Conservation (phyloP, 139 green algal species). For the Trebouxia sp. region DNA sequence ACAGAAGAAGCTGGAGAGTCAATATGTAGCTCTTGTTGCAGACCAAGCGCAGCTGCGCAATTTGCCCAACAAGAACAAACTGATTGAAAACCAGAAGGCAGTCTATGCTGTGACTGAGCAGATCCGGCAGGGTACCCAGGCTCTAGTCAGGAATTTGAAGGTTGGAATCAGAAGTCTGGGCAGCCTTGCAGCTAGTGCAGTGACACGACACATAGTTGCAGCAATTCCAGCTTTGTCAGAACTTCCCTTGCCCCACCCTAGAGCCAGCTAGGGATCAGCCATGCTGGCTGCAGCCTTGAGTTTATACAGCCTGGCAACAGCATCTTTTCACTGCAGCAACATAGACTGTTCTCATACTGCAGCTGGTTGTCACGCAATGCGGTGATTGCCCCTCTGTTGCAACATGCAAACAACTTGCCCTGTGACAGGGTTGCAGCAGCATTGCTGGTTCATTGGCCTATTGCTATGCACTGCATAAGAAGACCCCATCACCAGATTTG, state of each 20-base stretch:
- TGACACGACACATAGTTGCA: not conserved
- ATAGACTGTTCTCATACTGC: too few species aligned
- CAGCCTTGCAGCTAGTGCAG: not conserved
- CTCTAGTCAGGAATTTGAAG: slow-evolving; percentile 79
- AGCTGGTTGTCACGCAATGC: too few species aligned
- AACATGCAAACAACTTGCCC: too few species aligned
- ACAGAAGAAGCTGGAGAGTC: slow-evolving; percentile 72
- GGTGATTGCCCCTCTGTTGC: too few species aligned
- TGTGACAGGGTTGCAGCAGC: too few species aligned
- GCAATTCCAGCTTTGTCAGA: too few species aligned
- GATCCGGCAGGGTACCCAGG: slow-evolving; percentile 68
- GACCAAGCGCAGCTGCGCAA: slow-evolving; percentile 57
- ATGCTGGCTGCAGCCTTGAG: too few species aligned
- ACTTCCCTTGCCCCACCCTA: too few species aligned
- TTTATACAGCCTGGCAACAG: too few species aligned
- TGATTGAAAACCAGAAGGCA: slow-evolving; percentile 57
- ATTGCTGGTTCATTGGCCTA: too few species aligned
- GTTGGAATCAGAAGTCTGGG: slow-evolving; percentile 6
- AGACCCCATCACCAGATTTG: not conserved
- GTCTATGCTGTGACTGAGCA: slow-evolving; percentile 66
- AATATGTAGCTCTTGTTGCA: slow-evolving; percentile 45
- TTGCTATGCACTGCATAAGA: too few species aligned
- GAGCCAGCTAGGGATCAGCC: too few species aligned
- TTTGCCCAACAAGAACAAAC: slow-evolving; percentile 73
- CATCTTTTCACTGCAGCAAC: not conserved